Percentiles rank a stretch among this genome's conserved stretches.
These are phyloP conservation scores for Fulvia fulva DNA, from an alignment of 2,329 filamentous ascomycete genomes.

Conservation along the genomic window DNA sequence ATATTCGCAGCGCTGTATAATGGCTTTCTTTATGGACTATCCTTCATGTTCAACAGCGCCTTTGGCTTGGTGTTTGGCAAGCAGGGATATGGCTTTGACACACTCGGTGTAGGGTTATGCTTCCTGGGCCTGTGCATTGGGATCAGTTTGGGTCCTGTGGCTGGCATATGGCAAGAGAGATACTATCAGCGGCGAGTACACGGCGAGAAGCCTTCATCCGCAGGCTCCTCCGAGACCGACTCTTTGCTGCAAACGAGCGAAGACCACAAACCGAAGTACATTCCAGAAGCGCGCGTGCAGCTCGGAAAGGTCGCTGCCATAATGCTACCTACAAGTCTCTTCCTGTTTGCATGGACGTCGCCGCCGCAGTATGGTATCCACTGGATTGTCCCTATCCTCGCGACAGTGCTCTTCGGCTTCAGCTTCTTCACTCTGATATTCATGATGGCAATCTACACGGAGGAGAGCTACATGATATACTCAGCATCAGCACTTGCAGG, in stretches of 20 bases:
- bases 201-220: constrained; percentile 29
- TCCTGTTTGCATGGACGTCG: constrained; percentile 42
- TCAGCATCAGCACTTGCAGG: constrained; percentile 41
- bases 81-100: constrained; percentile 35
- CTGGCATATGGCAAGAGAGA: constrained; percentile 44
- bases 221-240: constrained; percentile 13
- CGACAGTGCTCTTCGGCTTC: constrained; percentile 49
- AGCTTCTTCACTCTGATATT: constrained; percentile 50
- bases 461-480: constrained; percentile 47
- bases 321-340: constrained; percentile 40
- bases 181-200: constrained; percentile 39
- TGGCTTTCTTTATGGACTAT: constrained; percentile 48
- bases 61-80: constrained; percentile 49
- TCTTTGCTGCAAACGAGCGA: constrained; percentile 31
- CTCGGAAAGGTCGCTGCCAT: constrained; percentile 42
- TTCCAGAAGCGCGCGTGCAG: constrained; percentile 43
- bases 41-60: constrained; percentile 49
- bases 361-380: constrained; percentile 21
- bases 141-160: constrained; percentile 42
- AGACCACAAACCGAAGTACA: constrained; percentile 36
- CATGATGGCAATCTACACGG: constrained; percentile 49
- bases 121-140: constrained; percentile 38
- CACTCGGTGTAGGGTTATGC: constrained; percentile 17
- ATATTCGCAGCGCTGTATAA: constrained; percentile 49
- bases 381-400: constrained; percentile 45